phyloP scores from a whole-genome alignment of 345 rosid genomes.

The Rhizophora apiculata region DNA sequence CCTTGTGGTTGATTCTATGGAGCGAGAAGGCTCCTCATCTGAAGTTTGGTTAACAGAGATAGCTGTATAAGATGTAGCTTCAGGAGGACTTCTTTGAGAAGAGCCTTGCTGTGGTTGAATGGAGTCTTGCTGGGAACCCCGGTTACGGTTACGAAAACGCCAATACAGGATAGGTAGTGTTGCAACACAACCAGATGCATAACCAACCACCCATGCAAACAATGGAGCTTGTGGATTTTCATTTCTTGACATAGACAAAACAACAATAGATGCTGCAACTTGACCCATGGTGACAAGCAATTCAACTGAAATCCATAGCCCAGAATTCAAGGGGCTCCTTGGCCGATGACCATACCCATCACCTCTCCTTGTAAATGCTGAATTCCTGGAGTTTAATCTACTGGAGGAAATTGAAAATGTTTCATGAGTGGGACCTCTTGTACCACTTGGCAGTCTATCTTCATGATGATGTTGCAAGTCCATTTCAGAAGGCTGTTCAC shows the following conservation, averaged over 20 bases:
- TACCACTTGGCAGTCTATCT: conserved; percentile 32
- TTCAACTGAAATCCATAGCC: conserved; percentile 43
- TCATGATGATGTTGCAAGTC: conserved; percentile 32
- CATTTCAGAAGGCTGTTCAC: conserved; percentile 30
- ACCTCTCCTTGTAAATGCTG: conserved; percentile 46
- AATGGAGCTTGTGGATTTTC: conserved; percentile 81
- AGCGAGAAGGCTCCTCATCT: conserved; percentile 47
- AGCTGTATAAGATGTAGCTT: conserved; percentile 54
- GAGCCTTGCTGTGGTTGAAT: conserved; percentile 37
- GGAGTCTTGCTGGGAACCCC: conserved; percentile 39
- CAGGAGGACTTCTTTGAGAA: conserved; percentile 40
- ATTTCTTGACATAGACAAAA: conserved; percentile 55
- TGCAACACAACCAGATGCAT: conserved; percentile 77
- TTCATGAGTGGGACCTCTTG: conserved; percentile 23
- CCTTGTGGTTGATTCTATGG: conserved; percentile 23
- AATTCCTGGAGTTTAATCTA: conserved; percentile 34
- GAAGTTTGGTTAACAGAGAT: conserved; percentile 52
- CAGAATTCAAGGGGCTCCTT: conserved; percentile 44
- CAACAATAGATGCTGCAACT: conserved; percentile 73
- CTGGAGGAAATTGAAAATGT: conserved; percentile 34
- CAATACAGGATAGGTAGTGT: conserved; percentile 80
- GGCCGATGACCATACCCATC: conserved; percentile 47
- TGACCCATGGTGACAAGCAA: conserved; percentile 62
- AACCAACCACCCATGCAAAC: conserved; percentile 78
- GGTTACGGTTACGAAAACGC: conserved; percentile 56